phyloP scores from a whole-genome alignment of 2,329 filamentous ascomycete genomes.

The Gnomoniopsis sp. region DNA sequence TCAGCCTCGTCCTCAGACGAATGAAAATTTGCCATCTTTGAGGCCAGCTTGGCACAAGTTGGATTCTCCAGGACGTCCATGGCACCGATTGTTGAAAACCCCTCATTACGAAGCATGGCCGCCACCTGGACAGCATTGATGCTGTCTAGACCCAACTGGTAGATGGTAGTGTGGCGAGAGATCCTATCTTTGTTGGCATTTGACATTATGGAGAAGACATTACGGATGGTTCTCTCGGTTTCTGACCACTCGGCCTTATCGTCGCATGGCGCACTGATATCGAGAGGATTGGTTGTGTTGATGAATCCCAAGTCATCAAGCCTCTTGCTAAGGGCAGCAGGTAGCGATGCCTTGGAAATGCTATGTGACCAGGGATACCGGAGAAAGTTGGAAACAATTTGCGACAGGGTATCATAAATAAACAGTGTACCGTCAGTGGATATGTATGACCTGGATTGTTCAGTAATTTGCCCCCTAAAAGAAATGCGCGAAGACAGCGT shows the following conservation, averaged over 20 bases:
- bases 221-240: constrained; percentile 50
- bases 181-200: constrained; percentile 49
- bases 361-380: constrained; percentile 14
- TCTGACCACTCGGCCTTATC: constrained; percentile 42
- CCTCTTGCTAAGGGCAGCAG: not conserved
- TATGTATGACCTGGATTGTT: constrained; percentile 19
- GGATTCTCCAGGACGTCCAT: constrained; percentile 70
- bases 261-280: not conserved
- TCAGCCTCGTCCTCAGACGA: not conserved
- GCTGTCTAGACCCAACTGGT: constrained; percentile 85
- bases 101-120: constrained; percentile 57
- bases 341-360: not conserved
- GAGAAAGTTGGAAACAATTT: constrained; percentile 4
- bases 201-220: constrained; percentile 58
- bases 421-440: constrained; percentile 5
- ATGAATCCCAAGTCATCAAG: constrained; percentile 7
- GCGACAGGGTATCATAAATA: constrained; percentile 12
- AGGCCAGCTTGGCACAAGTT: constrained; percentile 39
- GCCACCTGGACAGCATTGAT: constrained; percentile 83
- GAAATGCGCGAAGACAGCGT: not conserved
- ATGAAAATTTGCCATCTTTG: not conserved
- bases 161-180: constrained; percentile 65
- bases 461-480: not conserved
- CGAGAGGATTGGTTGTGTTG: not conserved
- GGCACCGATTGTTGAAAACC: constrained; percentile 54